Evolutionary conservation across 805 yeast genomes (phyloP), one percentile per base, ranked within the genome.

Genomic region (Saccharomycopsis oosterbeekiorum): DNA sequence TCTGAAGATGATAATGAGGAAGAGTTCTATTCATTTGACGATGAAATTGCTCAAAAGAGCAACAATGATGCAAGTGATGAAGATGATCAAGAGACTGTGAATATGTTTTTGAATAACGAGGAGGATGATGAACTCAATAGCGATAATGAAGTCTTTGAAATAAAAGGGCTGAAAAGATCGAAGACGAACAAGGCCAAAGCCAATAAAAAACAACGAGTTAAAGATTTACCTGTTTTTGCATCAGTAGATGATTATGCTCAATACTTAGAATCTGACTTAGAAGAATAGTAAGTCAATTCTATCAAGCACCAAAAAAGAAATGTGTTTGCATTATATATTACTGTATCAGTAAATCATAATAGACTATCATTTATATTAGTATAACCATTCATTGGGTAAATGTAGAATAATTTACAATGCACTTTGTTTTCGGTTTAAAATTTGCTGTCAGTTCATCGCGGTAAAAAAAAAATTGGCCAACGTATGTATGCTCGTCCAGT

Each of bases 171-270:
- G 62, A 62, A 59, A 65, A 64, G 68, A 69, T 26, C 14, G 58
- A 66, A 60, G 39, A 43, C 60, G 54, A 53, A 68, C 58, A 61
- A 72, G 65, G 63, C 64, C 24, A 68, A 68, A 64, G 76, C 75
- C 65, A 67, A 78, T 19, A 84, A 81, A 76, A 83, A 78, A 70
- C 73, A 77, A 55, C 84, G 81, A 71, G 75, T 88, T 68, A 84
- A 81, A 69, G 83, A 80, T 56, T 76, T 92, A 63, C 97, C 97
- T 24, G 78, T 84, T 21, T 92, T 90, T 75, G 97, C 97, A 1
- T 85, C 91, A 55, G 96, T 85, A 10, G 97, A 88, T 51, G 96
- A 88, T 64, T 91, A 90, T 70, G 55, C 60, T 14, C 55, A 61
- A 11, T 55, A 58, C 17, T 58, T 58, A 43, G 55, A 47, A 21